Evolutionary conservation across 2,329 filamentous ascomycete species (phyloP), one percentile per base, ranked within the genome.

Genomic region (Aspergillus brunneoviolaceus): DNA sequence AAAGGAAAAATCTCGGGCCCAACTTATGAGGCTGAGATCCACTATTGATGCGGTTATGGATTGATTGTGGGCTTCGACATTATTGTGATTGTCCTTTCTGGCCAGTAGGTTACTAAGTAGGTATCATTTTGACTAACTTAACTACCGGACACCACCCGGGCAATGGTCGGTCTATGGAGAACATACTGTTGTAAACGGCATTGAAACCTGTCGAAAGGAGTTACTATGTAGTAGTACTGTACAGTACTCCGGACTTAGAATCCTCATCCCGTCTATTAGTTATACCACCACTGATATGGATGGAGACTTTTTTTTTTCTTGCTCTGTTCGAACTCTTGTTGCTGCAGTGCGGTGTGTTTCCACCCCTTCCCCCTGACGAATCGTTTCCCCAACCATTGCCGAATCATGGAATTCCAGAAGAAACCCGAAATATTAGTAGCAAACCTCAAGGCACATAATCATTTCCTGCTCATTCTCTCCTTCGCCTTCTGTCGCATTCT

Each of bases 21-120:
- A 27, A 52, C 33, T 33, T 33, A 47, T 55, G 57, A 52, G 52
- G 57, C 52, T 50, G 31, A 51, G 57, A 59, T 59, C 57, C 57
- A 55, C 51, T 25, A 39, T 42, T n/a, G 39, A 45, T 10, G 39
- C 19, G 42, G 45, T 45, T 16, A 19, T 45, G 39, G 39, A 19
- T 19, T 45, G 39, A n/a, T 19, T 16, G 39, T 45, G 39, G 39
- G 39, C 33, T 35, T 35, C 33, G 5, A 35, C 33, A 35, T 35
- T 45, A n/a, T 45, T 45, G 39, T 16, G 16, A 16, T 19, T 16
- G 39, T 45, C 39, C 19, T 7, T 19, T 35, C 10, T 29, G 27
- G 27, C 9, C 6, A 29, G 27, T 29, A 29, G 33, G 14, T 5
- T 14, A 35, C 33, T 35, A 35, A 10, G 33, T 35, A 35, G 33